Evolutionary conservation across 495 filamentous ascomycete genomes (phyloP), one percentile per base, ranked within the genome.

Genomic region (Aspergillus conjunctus): DNA sequence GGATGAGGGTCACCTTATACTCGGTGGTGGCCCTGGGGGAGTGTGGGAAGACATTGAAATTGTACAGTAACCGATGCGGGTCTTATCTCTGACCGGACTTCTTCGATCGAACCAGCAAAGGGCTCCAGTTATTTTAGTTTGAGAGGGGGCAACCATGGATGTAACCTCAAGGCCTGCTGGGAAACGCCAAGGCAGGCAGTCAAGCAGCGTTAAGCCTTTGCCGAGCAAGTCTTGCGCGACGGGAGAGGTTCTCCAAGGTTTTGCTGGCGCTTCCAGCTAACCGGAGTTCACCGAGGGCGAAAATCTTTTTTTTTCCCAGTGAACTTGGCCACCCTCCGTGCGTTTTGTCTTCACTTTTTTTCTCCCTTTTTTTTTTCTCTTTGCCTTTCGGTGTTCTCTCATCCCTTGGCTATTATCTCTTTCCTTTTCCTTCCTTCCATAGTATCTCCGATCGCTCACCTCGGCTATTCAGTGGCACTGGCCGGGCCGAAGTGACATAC

Each of bases 101-200:
- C 54, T 53, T 54, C 54, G 49, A 62, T 53, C 33, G 58, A 7
- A 43, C 26, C 26, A 26, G 26, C 22, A 51, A 32, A 53, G 49
- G 49, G 57, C 15, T 15, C 56, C 54, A 61, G 55, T 60, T 22
- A 51, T 59, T 45, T 39, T 31, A 62, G 34, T 51, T 44, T 50
- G 61, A 58, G 26, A 54, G 51, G 59, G 44, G 33, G 22, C 32
- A 51, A 50, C 63, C 61, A 62, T 65, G 67, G 56, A 72, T 72
- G 74, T 73, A 74, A 77, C 72, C 74, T 66, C 69, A 66, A 60
- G 18, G 44, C n/a, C n/a, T n/a, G 39, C 61, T 60, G 63, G 54
- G 62, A 65, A 58, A 54, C 54, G 34, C 34, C 8, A 64, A 61
- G 61, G 62, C 61, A 61, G n/a, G n/a, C n/a, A 66, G 63, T 60